Evolutionary conservation across 2,329 filamentous ascomycete genomes (phyloP).

Genomic region (Colletotrichum kahawae): DNA sequence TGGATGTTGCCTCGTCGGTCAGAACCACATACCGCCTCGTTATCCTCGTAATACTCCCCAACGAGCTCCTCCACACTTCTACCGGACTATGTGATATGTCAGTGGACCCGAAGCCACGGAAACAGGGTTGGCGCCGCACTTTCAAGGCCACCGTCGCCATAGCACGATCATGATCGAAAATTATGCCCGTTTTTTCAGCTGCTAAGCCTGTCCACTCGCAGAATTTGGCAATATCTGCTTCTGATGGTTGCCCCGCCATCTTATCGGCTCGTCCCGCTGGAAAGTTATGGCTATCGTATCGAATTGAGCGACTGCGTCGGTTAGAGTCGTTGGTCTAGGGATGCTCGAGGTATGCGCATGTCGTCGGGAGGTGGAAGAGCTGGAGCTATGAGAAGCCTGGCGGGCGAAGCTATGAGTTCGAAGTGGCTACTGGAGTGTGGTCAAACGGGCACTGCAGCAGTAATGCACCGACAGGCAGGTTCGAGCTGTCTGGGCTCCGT

Average conservation of each 20-base stretch:
- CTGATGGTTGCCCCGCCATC: constrained; percentile 37
- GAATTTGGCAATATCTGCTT: constrained; percentile 42
- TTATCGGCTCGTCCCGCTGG: constrained; percentile 15
- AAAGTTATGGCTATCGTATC: neutral
- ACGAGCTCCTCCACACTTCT: constrained; percentile 54
- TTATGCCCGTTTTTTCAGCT: constrained; percentile 30
- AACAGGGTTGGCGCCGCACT: constrained; percentile 29
- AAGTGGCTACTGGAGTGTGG: neutral
- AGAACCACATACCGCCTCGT: constrained; percentile 26
- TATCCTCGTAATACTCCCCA: constrained; percentile 57
- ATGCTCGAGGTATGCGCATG: neutral
- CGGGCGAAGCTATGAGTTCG: constrained; percentile 5
- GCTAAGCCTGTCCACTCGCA: constrained; percentile 40
- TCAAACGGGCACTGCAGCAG: neutral
- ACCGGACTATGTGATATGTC: constrained; percentile 39
- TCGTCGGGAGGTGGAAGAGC: neutral
- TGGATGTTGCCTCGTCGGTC: neutral
- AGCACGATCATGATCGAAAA: constrained; percentile 38
- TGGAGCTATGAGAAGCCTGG: neutral
- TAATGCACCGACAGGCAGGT: neutral
- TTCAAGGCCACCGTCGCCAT: constrained; percentile 48
- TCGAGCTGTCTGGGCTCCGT: neutral
- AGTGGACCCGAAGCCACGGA: neutral
- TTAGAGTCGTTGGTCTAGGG: neutral
- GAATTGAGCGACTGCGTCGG: neutral